These are phyloP conservation scores for Ganoderma lingzhi DNA, from an alignment of 1,284 basidiomycete genomes.

Conservation along the genomic window DNA sequence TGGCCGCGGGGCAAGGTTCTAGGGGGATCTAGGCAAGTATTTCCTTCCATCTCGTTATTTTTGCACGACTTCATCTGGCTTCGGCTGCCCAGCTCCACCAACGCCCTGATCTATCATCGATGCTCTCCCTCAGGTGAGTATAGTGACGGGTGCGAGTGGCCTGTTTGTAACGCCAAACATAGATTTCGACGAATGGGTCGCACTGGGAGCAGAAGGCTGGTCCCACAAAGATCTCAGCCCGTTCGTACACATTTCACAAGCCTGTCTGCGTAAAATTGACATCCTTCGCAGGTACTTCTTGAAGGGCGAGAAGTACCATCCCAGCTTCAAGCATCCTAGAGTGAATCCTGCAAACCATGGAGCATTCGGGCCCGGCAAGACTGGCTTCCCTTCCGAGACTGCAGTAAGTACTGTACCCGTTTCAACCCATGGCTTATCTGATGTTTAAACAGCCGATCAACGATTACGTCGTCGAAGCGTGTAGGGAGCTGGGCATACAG, in stretches of 20 bases:
- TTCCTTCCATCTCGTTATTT: too few species aligned
- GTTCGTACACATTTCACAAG: constrained; percentile 27
- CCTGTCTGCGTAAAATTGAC: not conserved
- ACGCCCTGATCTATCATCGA: constrained; percentile 33
- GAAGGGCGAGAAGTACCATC: constrained; percentile 36
- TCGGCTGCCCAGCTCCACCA: constrained; percentile 22
- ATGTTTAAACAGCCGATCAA: constrained; percentile 22
- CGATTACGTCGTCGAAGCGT: constrained; percentile 28
- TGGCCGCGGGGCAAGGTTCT: constrained; percentile 32
- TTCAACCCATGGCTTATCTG: not conserved
- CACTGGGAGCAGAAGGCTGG: constrained; percentile 48
- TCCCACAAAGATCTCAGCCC: constrained; percentile 42
- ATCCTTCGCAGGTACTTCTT: constrained; percentile 40
- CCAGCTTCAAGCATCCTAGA: not conserved
- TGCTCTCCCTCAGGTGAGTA: constrained; percentile 30
- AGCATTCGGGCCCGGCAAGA: constrained; percentile 36
- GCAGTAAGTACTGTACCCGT: constrained; percentile 18
- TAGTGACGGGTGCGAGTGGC: not conserved
- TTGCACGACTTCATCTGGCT: not conserved
- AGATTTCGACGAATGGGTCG: constrained; percentile 52
- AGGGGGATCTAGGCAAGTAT: constrained; percentile 31
- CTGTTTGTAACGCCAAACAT: not conserved
- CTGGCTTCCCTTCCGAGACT: constrained; percentile 25
- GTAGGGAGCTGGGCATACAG: constrained; percentile 36
- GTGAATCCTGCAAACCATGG: constrained; percentile 6